Evolutionary conservation across 306 rosid genomes (phyloP), one percentile per base, ranked within the genome.

Genomic region (Dryas octopetala): DNA sequence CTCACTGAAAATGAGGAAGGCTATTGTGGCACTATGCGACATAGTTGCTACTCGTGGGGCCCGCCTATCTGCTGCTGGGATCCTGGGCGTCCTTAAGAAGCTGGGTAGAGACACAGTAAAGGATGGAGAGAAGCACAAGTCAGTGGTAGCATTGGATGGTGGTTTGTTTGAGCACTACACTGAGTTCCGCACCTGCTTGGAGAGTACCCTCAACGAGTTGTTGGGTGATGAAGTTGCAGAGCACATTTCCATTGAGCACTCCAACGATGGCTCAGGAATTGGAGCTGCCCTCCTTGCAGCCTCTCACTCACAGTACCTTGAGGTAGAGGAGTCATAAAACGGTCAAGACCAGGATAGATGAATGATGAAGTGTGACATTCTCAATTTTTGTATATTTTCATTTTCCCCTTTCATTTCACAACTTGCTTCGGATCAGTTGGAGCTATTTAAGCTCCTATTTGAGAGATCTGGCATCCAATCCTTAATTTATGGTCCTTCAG

Each of bases 221-320:
- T 66, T 96, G 71, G 99, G 99, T 65, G 96, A 80, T 19, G 85
- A 89, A 58, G 90, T 77, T 13, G 88, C 97, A 3, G 82, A 83
- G 47, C 81, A 78, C 79, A 52, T 92, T 72, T 83, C 83, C 6
- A 26, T 90, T 45, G 89, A 88, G 85, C 98, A 81, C 61, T 89
- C 90, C 45, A 92, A 83, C 2, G 99, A 96, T 51, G 99, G 99
- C 59, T 96, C 99, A 0, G 99, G 99, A 70, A 84, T 92, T 49
- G 99, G 99, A 70, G 99, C 99, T 26, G 91, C 97, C 50, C 92
- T 96, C 63, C 82, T 96, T 17, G 97, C 99, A n/a, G 98, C 99
- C 43, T 92, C 99, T 80, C 87, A 92, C 73, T 96, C 99, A 43
- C 97, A 88, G 52, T 96, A 96, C 84, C 70, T 79, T 70, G 96